Evolutionary conservation across 1,139 yeast genomes (phyloP).

Genomic region (Debaryomyces psychrophilus): DNA sequence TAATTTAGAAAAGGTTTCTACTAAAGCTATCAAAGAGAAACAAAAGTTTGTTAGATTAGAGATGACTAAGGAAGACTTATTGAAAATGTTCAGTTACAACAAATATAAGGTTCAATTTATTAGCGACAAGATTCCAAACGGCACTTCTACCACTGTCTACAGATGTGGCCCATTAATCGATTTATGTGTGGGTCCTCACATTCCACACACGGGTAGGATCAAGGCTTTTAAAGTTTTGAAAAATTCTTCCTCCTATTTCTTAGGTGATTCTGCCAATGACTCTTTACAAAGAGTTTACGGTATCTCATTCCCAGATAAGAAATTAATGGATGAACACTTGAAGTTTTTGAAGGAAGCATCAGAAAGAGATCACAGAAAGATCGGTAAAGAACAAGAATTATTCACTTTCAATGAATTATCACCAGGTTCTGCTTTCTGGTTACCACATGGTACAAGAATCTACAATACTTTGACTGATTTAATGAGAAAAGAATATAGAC

Average conservation of each 20-base stretch:
- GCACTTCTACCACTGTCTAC: constrained; percentile 94
- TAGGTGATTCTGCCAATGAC: constrained; percentile 91
- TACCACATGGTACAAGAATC: constrained; percentile 97
- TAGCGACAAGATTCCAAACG: constrained; percentile 89
- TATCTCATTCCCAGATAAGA: constrained; percentile 98
- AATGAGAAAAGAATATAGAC: constrained; percentile 79
- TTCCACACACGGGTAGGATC: constrained; percentile 96
- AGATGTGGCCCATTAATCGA: constrained; percentile 98
- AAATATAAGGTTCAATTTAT: constrained; percentile 92
- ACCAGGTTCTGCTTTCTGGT: constrained; percentile 97
- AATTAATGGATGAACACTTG: constrained; percentile 92
- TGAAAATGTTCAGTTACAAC: constrained; percentile 93
- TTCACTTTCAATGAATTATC: constrained; percentile 95
- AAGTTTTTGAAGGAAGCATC: constrained; percentile 97
- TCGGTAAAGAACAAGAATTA: constrained; percentile 95
- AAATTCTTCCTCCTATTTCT: constrained; percentile 94
- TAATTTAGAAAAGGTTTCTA: constrained; percentile 83
- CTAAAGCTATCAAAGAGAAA: constrained; percentile 91
- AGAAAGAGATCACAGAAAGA: constrained; percentile 94
- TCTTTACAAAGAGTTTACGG: constrained; percentile 98
- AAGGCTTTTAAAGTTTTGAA: constrained; percentile 93
- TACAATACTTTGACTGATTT: constrained; percentile 81
- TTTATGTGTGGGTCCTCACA: constrained; percentile 97
- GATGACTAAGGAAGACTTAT: constrained; percentile 86
- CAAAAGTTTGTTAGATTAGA: constrained; percentile 95